A percentile compares a stretch with the other conserved stretches of the same genome.
phyloP scores from a whole-genome alignment of 805 yeast genomes.

The Phaffomyces opuntiae region DNA sequence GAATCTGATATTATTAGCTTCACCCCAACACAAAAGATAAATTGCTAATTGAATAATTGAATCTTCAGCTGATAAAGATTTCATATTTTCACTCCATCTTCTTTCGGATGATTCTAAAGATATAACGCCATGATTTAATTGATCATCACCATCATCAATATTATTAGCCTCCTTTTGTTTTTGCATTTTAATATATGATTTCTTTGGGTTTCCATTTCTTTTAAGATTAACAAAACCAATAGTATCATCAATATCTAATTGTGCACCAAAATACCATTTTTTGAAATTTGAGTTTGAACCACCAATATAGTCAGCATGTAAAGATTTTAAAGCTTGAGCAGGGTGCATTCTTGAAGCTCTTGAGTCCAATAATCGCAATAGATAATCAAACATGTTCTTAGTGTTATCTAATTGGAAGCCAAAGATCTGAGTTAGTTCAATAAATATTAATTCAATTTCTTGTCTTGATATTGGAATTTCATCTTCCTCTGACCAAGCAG shows the following conservation, averaged over 20 bases:
- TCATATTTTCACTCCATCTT: conserved; percentile 48
- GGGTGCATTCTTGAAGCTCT: conserved; percentile 62
- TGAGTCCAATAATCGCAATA: conserved; percentile 57
- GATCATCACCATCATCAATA: neutral
- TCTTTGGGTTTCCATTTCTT: conserved; percentile 21
- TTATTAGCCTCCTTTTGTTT: neutral
- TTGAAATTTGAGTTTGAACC: conserved; percentile 62
- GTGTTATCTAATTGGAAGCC: conserved; percentile 66
- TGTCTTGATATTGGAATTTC: conserved; percentile 42
- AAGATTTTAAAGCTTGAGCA: conserved; percentile 43
- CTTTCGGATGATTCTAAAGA: conserved; percentile 37
- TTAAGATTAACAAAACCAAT: conserved; percentile 29
- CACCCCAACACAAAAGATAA: conserved; percentile 82
- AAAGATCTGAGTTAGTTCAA: conserved; percentile 45
- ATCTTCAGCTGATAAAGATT: conserved; percentile 41
- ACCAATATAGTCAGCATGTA: conserved; percentile 73
- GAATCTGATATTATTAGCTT: conserved; percentile 76
- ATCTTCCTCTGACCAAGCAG: conserved; percentile 39
- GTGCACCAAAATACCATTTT: conserved; percentile 75
- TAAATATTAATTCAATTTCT: conserved; percentile 51
- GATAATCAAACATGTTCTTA: conserved; percentile 59
- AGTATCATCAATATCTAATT: conserved; percentile 53
- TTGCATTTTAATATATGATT: conserved; percentile 5
- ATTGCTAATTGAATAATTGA: conserved; percentile 58
- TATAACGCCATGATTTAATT: neutral